phyloP scores from a whole-genome alignment of 345 rosid genomes.

The Acer negundo region DNA sequence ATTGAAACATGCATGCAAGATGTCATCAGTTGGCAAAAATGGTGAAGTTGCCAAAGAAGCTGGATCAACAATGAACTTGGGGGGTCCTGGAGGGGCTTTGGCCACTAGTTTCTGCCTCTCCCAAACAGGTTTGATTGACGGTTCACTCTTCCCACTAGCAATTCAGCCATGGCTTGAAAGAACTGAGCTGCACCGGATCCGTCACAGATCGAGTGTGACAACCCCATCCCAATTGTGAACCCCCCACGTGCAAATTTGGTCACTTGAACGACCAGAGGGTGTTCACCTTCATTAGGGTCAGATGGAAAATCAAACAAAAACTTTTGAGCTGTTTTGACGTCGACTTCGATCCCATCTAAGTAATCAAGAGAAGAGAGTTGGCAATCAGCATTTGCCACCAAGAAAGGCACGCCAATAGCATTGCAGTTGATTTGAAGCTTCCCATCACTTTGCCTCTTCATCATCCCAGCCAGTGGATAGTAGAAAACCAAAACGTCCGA shows the following conservation, averaged over 20 bases:
- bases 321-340: no score
- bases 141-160: conserved; percentile 35
- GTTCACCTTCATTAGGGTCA: conserved; percentile 17
- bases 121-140: conserved; percentile 56
- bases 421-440: no score
- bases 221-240: conserved; percentile 53
- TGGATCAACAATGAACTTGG: not conserved
- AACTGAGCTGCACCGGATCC: conserved; percentile 63
- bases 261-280: conserved; percentile 47
- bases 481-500: no score
- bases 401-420: no score
- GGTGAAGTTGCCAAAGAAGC: conserved; percentile 39
- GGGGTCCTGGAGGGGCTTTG: not conserved
- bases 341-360: no score
- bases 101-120: conserved; percentile 40
- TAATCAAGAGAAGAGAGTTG: no score
- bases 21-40: conserved; percentile 36
- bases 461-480: no score
- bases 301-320: no score
- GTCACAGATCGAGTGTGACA: conserved; percentile 59
- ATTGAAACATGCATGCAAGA: conserved; percentile 38
- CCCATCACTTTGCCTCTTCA: no score
- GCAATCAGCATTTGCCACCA: no score
- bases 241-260: conserved; percentile 63
- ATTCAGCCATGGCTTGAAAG: conserved; percentile 18